Base-by-base conservation (phyloP, 768 basidiomycete genomes). In the Lactifluus piperatus region DNA sequence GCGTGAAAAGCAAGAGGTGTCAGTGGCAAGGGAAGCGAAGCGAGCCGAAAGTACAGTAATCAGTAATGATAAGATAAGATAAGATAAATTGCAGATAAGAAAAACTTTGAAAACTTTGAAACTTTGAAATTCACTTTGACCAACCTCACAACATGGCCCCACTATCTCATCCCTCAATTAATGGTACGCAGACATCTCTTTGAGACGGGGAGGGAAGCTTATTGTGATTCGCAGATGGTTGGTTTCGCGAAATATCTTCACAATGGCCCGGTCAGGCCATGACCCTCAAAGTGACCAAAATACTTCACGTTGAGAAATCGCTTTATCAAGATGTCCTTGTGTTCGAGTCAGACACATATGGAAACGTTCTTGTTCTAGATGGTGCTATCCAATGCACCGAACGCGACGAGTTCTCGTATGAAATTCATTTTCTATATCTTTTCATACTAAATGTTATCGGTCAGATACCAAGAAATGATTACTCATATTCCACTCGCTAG, bases 241-340 rank as follows among this genome's bases (percentile, higher is more conserved):
- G 93, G 93, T 97, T 94, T 78, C 83, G 89, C 60, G 94, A 97
- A 75, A 87, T 93, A 66, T 91, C 89, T 27, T 82, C 89, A 18
- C 94, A 97, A 76, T 97, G 94, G 94, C 93, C 90, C 6, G 94
- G 94, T 49, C 93, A 97, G 75, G 95, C 95, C 51, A 92, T 97
- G 92, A 91, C 91, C 53, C 79, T 99, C 68, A 91, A 91, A 74
- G 94, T 98, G 77, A 88, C 88, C 75, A 88, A 89, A 77, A 89
- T 98, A 65, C 79, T 99, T 56, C 95, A 99, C 72, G 79, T 86
- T 65, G 97, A 98, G 75, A 87, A 88, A 74, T 94, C 91, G 2
- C 76, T 86, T 51, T 98, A 85, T 77, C 95, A 99, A 75, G 95
- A 98, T 69, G 94, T 99, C 54, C 86, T 99, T 55, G 94, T 99